Conservation (phyloP, 2,329 filamentous ascomycete genomes). For the Xylariaceae sp. region DNA sequence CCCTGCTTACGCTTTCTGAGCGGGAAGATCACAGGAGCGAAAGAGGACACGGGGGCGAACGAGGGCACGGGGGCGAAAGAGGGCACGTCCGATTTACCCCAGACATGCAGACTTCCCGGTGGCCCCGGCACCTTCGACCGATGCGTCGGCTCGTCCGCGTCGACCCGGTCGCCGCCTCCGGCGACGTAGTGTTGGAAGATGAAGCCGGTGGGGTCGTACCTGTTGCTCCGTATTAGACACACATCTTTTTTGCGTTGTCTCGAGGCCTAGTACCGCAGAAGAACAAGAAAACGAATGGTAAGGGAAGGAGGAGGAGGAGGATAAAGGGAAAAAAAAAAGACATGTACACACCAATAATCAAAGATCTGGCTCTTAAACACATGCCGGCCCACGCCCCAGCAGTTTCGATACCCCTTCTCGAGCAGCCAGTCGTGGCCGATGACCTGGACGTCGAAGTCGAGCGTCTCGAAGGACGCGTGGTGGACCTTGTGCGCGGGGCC, state of each 20-base stretch:
- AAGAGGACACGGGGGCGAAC: too few relatives aligned
- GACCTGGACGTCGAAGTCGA: constrained; percentile 65
- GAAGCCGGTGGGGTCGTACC: constrained; percentile 58
- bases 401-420: constrained; percentile 55
- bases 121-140: constrained; percentile 33
- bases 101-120: constrained; percentile 41
- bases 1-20: too few relatives aligned
- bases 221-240: not conserved
- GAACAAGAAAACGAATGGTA: too few relatives aligned
- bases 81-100: constrained; percentile 39
- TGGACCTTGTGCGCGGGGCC: constrained; percentile 52
- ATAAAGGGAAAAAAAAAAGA: too few relatives aligned
- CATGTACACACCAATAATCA: constrained; percentile 59
- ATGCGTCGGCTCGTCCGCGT: constrained; percentile 46
- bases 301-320: too few relatives aligned
- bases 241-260: too few relatives aligned
- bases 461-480: constrained; percentile 64
- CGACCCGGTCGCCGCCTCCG: constrained; percentile 60
- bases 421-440: constrained; percentile 65
- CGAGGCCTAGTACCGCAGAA: too few relatives aligned
- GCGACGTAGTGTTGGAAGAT: constrained; percentile 68
- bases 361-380: constrained; percentile 67
- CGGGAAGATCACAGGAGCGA: too few relatives aligned
- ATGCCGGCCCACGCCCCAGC: constrained; percentile 68
- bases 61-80: too few relatives aligned